Conservation (phyloP, 225 moss, liverwort and hornwort genomes). For the Bryum argenteum region DNA sequence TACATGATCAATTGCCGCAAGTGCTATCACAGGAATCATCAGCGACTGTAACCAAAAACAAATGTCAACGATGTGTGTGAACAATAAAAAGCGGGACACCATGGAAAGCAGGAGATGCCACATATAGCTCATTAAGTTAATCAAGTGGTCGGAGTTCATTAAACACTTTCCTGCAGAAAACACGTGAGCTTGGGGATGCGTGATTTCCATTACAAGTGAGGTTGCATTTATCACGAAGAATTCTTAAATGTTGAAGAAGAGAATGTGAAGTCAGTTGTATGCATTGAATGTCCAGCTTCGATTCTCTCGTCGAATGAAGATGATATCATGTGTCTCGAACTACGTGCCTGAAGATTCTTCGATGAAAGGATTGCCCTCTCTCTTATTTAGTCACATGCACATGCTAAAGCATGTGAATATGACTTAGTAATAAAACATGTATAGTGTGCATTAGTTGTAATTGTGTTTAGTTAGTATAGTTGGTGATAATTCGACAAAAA, state of each 20-base stretch:
- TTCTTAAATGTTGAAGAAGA: not conserved
- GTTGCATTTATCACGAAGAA: not conserved
- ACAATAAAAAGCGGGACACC: slow-evolving; percentile 18
- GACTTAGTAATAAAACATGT: too few relatives aligned
- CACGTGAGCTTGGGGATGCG: slow-evolving; percentile 27
- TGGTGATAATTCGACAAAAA: too few relatives aligned
- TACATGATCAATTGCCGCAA: slow-evolving; percentile 6
- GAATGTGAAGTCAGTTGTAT: not conserved
- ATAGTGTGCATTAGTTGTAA: too few relatives aligned
- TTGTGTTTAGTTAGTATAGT: too few relatives aligned
- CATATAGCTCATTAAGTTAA: not conserved
- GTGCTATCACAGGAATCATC: slow-evolving; percentile 19
- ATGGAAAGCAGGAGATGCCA: not conserved
- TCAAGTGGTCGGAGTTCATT: not conserved
- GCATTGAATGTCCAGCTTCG: not conserved
- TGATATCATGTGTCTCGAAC: too few relatives aligned
- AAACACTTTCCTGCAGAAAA: slow-evolving; percentile 4
- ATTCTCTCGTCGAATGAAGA: too few relatives aligned
- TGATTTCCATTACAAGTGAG: not conserved
- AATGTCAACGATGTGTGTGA: slow-evolving; percentile 23
- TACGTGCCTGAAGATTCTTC: too few relatives aligned
- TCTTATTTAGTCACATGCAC: too few relatives aligned
- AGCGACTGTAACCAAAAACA: slow-evolving; percentile 16
- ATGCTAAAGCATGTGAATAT: too few relatives aligned
- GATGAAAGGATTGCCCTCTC: too few relatives aligned